Evolutionary conservation across 257 asterid genomes (phyloP).

Genomic region (Henckelia pumila): DNA sequence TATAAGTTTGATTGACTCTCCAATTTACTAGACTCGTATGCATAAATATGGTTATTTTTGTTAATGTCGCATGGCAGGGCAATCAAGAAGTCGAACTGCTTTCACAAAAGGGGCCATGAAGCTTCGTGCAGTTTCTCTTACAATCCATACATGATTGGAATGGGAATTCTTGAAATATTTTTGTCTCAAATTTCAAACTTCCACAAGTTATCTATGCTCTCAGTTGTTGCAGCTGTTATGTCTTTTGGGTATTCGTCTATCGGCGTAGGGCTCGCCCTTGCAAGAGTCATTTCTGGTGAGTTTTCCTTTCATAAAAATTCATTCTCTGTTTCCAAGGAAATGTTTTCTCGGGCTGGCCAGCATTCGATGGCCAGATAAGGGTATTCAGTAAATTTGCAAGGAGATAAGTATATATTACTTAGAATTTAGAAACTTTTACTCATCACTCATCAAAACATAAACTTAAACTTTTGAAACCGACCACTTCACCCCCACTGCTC

Average conservation of each 20-base stretch:
- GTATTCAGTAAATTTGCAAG: background rate
- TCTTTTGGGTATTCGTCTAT: slow-evolving; percentile 63
- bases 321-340: background rate
- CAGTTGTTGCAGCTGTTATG: slow-evolving; percentile 64
- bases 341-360: background rate
- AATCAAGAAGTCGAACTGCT: slow-evolving; percentile 56
- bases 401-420: too few relatives aligned
- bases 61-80: slow-evolving; percentile 40
- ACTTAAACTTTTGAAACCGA: background rate
- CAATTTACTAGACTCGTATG: background rate
- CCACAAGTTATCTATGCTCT: slow-evolving; percentile 54
- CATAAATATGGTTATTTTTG: too few relatives aligned
- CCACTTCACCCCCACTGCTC: background rate
- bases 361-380: background rate
- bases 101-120: slow-evolving; percentile 48
- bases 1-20: background rate
- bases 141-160: slow-evolving; percentile 54
- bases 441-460: too few relatives aligned
- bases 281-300: slow-evolving; percentile 51
- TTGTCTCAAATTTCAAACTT: slow-evolving; percentile 68
- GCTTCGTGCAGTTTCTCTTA: slow-evolving; percentile 38
- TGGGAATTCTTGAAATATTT: slow-evolving; percentile 55
- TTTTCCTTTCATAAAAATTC: background rate
- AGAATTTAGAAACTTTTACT: too few relatives aligned
- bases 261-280: slow-evolving; percentile 61